These are phyloP conservation scores for Orbilia quercus DNA, from an alignment of 2,329 filamentous ascomycete genomes.

Conservation along the genomic window DNA sequence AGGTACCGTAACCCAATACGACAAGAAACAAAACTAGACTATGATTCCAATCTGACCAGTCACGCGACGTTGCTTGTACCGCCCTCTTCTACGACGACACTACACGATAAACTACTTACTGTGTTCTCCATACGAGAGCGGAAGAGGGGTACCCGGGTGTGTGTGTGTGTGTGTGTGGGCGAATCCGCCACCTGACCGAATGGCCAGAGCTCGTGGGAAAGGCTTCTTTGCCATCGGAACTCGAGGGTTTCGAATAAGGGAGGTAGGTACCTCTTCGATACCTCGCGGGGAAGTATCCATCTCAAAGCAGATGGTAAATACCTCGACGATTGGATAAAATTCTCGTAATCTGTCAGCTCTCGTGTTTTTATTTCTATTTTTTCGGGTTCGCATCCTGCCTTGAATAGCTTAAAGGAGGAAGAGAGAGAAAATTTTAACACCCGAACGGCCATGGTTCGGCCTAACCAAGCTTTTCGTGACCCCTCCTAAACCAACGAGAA, in stretches of 20 bases:
- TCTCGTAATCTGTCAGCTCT: constrained; percentile 20
- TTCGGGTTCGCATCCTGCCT: too few species aligned
- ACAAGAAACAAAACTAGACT: background rate
- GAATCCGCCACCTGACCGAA: constrained; percentile 27
- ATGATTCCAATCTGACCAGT: background rate
- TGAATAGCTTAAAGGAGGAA: too few species aligned
- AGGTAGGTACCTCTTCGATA: constrained; percentile 19
- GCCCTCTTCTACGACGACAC: background rate
- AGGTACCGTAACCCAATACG: background rate
- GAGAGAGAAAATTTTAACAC: too few species aligned
- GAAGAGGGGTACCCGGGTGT: constrained; percentile 9
- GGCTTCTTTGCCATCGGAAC: constrained; percentile 6
- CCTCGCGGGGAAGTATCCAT: constrained; percentile 2
- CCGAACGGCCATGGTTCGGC: too few species aligned
- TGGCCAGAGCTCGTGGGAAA: constrained; percentile 36
- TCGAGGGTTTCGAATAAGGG: background rate
- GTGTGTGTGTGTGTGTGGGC: background rate
- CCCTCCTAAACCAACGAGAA: background rate
- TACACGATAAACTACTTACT: background rate
- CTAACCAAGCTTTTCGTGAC: constrained; percentile 4
- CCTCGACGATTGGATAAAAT: background rate
- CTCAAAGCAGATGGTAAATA: background rate
- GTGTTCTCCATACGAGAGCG: constrained; percentile 20
- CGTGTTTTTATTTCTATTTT: too few species aligned
- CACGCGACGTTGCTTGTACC: constrained; percentile 17